Evolutionary conservation across 83 land plant species (phyloP).

Genomic region (Isoetes engelmannii): DNA sequence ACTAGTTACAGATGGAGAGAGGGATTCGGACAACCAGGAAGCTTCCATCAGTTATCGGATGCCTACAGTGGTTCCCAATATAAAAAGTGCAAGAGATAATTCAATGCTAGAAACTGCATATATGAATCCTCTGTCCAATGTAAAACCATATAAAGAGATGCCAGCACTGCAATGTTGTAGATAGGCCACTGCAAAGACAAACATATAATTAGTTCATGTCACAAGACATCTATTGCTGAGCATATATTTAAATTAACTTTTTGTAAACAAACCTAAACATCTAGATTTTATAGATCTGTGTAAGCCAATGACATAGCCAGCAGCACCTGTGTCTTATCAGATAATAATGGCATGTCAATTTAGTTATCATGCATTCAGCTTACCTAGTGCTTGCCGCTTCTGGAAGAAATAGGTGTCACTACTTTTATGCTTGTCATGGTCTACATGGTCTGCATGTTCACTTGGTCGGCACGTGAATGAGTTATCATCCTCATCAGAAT

Average conservation of each 20-base stretch:
- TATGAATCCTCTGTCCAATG: slow-evolving; percentile 23
- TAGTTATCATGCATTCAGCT: background rate
- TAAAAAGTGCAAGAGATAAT: slow-evolving; percentile 59
- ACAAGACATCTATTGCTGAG: background rate
- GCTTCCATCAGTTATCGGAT: slow-evolving; percentile 1
- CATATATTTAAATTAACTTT: background rate
- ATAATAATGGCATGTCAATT: background rate
- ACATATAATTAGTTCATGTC: background rate
- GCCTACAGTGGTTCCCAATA: slow-evolving; percentile 49
- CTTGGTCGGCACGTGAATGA: background rate
- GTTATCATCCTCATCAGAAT: background rate
- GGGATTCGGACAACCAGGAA: background rate
- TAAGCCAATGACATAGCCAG: background rate
- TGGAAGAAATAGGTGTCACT: slow-evolving; percentile 8
- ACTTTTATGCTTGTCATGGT: background rate
- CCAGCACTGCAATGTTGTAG: slow-evolving; percentile 14
- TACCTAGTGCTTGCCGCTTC: slow-evolving; percentile 28
- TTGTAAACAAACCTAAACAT: slow-evolving; percentile 5
- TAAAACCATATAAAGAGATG: slow-evolving; percentile 15
- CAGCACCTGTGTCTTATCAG: too few relatives aligned
- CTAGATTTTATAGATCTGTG: background rate
- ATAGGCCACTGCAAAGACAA: slow-evolving; percentile 15
- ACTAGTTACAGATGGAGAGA: too few relatives aligned
- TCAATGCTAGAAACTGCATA: slow-evolving; percentile 63
- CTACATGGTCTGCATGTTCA: background rate